These are phyloP conservation scores for Globisporangium viniferum DNA, from an alignment of 352 stramenopile genomes.

Conservation along the genomic window DNA sequence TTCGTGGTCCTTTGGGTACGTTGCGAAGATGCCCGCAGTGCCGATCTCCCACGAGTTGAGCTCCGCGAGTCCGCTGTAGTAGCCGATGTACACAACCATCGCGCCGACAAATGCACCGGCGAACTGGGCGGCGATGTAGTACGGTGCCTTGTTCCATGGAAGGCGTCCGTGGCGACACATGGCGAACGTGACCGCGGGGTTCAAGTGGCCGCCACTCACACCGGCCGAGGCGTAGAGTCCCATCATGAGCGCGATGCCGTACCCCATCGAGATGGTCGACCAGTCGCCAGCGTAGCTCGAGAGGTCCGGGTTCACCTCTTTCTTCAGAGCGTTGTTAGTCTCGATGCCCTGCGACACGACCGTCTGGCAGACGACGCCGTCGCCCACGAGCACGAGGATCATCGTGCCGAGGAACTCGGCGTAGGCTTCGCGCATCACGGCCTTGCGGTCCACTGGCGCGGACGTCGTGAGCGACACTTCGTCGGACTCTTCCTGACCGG, in stretches of 20 bases:
- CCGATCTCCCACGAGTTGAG: slow-evolving; percentile 59
- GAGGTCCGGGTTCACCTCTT: slow-evolving; percentile 37
- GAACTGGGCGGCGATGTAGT: slow-evolving; percentile 64
- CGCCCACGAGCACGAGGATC: slow-evolving; percentile 56
- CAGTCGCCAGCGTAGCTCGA: slow-evolving; percentile 64
- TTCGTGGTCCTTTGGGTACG: slow-evolving; percentile 68
- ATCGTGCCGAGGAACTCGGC: slow-evolving; percentile 58
- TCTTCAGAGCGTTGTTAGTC: slow-evolving; percentile 43
- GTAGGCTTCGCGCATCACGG: slow-evolving; percentile 28
- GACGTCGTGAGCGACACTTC: slow-evolving; percentile 50
- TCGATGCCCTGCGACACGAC: slow-evolving; percentile 65
- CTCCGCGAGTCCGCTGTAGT: slow-evolving; percentile 52
- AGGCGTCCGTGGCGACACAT: slow-evolving; percentile 63
- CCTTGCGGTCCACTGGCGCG: slow-evolving; percentile 31
- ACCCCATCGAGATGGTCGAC: slow-evolving; percentile 67
- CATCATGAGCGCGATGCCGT: slow-evolving; percentile 70
- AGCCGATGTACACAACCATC: slow-evolving; percentile 60
- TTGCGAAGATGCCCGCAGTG: slow-evolving; percentile 70
- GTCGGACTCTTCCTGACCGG: slow-evolving; percentile 28
- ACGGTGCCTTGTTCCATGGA: slow-evolving; percentile 61
- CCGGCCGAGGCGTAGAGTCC: slow-evolving; percentile 62
- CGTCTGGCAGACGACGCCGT: slow-evolving; percentile 55
- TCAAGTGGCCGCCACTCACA: slow-evolving; percentile 67
- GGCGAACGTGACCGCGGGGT: slow-evolving; percentile 61
- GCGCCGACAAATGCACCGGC: slow-evolving; percentile 61